phyloP scores from a whole-genome alignment of 2,329 filamentous ascomycete genomes.

The Stachybotrys elegans region DNA sequence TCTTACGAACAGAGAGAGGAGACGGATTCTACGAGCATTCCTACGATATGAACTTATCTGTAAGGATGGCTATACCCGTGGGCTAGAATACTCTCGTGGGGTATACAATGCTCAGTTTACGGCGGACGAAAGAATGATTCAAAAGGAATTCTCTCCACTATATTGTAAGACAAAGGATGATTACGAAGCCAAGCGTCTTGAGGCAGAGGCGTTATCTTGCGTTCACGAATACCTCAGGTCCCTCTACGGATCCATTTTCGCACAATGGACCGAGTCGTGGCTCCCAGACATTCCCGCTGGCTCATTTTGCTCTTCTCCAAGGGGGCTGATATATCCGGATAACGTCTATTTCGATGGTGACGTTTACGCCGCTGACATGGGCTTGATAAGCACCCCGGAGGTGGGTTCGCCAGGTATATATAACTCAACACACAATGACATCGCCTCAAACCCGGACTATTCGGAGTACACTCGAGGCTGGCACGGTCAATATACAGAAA shows the following conservation, averaged over 20 bases:
- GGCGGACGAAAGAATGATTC: neutral
- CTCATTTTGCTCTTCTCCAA: too few species aligned
- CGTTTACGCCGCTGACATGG: too few species aligned
- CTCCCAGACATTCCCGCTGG: too few species aligned
- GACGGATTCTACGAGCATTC: constrained; percentile 8
- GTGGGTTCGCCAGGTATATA: too few species aligned
- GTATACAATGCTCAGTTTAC: neutral
- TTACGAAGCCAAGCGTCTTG: neutral
- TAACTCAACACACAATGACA: too few species aligned
- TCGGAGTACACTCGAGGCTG: too few species aligned
- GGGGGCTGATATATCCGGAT: too few species aligned
- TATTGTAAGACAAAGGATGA: neutral
- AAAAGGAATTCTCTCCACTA: too few species aligned
- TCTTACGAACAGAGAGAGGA: constrained; percentile 5
- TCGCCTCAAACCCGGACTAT: too few species aligned
- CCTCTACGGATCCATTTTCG: constrained; percentile 10
- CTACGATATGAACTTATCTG: constrained; percentile 6
- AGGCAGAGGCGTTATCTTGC: constrained; percentile 5
- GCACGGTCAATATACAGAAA: too few species aligned
- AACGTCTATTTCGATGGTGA: too few species aligned
- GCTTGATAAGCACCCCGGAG: too few species aligned
- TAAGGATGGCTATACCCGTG: neutral
- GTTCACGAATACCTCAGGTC: constrained; percentile 7
- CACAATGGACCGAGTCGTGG: constrained; percentile 3
- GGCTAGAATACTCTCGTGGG: neutral